These are phyloP conservation scores for Massariosphaeria phaeospora DNA, from an alignment of 495 filamentous ascomycete species.

Conservation along the genomic window DNA sequence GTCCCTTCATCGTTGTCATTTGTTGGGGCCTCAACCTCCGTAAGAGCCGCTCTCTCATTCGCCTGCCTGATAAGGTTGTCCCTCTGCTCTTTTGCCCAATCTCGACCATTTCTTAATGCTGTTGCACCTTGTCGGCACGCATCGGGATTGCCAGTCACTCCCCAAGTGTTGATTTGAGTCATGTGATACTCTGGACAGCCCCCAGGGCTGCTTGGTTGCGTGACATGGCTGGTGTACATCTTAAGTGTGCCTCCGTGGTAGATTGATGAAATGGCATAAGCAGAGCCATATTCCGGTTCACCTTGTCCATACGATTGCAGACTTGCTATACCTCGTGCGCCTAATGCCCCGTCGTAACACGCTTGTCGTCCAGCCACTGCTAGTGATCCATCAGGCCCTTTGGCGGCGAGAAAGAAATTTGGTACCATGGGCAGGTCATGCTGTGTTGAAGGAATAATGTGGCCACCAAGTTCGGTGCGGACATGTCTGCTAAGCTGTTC, in stretches of 20 bases:
- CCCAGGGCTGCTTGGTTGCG: conserved; percentile 23
- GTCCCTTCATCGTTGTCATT: conserved; percentile 3
- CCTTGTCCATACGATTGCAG: conserved; percentile 44
- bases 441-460: conserved; percentile 42
- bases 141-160: conserved; percentile 35
- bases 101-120: conserved; percentile 41
- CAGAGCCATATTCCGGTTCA: conserved; percentile 41
- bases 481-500: conserved; percentile 30
- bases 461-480: conserved; percentile 29
- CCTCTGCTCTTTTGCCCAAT: conserved; percentile 38
- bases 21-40: conserved; percentile 14
- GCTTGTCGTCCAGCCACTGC: conserved; percentile 42
- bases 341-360: conserved; percentile 44
- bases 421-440: conserved; percentile 39
- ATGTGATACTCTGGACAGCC: conserved; percentile 43
- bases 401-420: conserved; percentile 44
- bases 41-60: conserved; percentile 10
- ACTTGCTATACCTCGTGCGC: conserved; percentile 44
- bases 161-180: conserved; percentile 36
- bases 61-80: conserved; percentile 33
- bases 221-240: conserved; percentile 42
- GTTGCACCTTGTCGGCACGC: conserved; percentile 38
- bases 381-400: conserved; percentile 37
- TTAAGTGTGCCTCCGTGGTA: conserved; percentile 40
- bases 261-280: conserved; percentile 43